Evolutionary conservation across 352 stramenopile genomes (phyloP), one percentile per base, ranked within the genome.

Genomic region (Phytophthora podocarpi): DNA sequence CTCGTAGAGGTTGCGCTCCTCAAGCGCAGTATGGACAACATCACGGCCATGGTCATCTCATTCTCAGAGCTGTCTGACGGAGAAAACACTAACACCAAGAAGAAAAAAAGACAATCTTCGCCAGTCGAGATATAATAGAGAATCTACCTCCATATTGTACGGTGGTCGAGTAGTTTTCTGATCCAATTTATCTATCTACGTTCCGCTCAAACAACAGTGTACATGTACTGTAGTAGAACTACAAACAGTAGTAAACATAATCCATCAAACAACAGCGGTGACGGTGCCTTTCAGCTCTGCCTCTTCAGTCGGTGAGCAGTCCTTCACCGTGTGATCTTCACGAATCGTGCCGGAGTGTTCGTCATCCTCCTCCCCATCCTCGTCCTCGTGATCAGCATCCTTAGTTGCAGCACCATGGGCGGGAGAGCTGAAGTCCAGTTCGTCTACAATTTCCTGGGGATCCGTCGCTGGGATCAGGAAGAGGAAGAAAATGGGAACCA

Each of bases 401-500:
- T 60, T 79, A 15, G 2, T 20, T 24, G 49, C 34, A 34, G 72
- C 45, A 47, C 49, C 50, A 24, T 72, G 58, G 1, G 51, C 52
- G 11, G 39, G 46, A 0, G 36, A 58, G 39, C 67, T 76, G 30
- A 89, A 91, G 53, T 89, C 75, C 24, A 91, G 60, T 50, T 85
- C 70, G 23, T 93, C 80, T 1, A 91, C 82, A 27, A 94, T 80
- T 39, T 87, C 78, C 43, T 95, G 86, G 4, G 82, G 83, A 43
- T 94, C 86, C n/a, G 74, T 81, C 2, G 68, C 54, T 21, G 85
- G 80, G 40, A 96, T 93, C 12, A 95, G 62, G 60, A 89, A 91
- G 5, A 96, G 69, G 48, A 96, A 98, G 20, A 95, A 62, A 27
- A 98, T 87, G 11, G 96, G 95, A 67, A 95, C 82, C 32, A 98